Percentiles rank a stretch among this genome's conserved stretches.
Evolutionary conservation across 2,329 filamentous ascomycete genomes (phyloP).

Genomic region (Lecanoromycetidae sp.): DNA sequence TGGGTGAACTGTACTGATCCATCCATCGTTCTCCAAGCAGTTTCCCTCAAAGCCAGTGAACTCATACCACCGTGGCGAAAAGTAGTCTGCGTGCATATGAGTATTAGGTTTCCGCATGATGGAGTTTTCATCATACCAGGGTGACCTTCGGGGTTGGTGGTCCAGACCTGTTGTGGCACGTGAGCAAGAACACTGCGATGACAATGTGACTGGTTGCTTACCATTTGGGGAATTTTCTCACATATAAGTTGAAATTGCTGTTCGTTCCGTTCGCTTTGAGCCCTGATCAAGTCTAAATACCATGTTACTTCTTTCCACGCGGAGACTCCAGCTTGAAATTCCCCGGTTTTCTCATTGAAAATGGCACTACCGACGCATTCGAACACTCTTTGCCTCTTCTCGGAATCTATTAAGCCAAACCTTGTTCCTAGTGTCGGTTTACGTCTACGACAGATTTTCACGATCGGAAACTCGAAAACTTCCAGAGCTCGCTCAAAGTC

Average conservation of each 20-base stretch:
- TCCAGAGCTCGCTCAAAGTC: conserved; percentile 51
- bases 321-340: conserved; percentile 62
- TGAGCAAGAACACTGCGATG: not conserved
- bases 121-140: conserved; percentile 25
- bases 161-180: conserved; percentile 53
- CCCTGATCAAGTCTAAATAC: conserved; percentile 55
- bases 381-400: conserved; percentile 43
- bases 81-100: conserved; percentile 45
- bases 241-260: conserved; percentile 64
- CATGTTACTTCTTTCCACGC: conserved; percentile 61
- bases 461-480: conserved; percentile 53
- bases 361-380: conserved; percentile 59
- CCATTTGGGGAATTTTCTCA: conserved; percentile 56
- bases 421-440: conserved; percentile 47
- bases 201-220: conserved; percentile 6
- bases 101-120: no score
- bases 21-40: conserved; percentile 43
- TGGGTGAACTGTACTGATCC: conserved; percentile 54
- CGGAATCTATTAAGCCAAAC: conserved; percentile 51
- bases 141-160: conserved; percentile 52
- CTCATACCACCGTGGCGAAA: conserved; percentile 65
- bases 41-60: conserved; percentile 58
- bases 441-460: conserved; percentile 50
- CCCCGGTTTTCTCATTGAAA: conserved; percentile 52
- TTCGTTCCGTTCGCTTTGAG: conserved; percentile 59